A percentile compares a stretch with the other conserved stretches of the same genome.
These are phyloP conservation scores for Achaetomiella virescens DNA, from an alignment of 495 filamentous ascomycete genomes.

Conservation along the genomic window DNA sequence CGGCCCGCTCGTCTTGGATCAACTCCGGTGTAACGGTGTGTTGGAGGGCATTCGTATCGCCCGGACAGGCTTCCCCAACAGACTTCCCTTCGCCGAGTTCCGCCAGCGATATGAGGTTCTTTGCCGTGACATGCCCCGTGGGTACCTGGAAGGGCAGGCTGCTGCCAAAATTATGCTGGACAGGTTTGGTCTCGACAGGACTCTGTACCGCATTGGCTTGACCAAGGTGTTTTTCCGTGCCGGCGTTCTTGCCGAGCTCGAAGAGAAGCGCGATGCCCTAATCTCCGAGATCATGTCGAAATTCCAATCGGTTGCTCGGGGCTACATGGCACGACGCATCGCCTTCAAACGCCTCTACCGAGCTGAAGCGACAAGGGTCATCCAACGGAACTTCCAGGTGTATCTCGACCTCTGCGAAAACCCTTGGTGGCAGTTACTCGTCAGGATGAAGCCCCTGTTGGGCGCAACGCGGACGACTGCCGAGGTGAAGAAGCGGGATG, in stretches of 20 bases:
- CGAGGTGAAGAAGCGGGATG: conserved; percentile 90
- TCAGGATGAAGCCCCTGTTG: conserved; percentile 90
- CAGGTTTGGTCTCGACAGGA: conserved; percentile 73
- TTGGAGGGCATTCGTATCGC: conserved; percentile 97
- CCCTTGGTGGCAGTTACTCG: conserved; percentile 95
- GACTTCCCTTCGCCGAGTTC: conserved; percentile 88
- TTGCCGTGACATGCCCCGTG: conserved; percentile 80
- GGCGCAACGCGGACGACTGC: conserved; percentile 84
- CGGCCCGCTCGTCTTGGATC: conserved; percentile 84
- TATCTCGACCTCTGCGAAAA: conserved; percentile 83
- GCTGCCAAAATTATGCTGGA: conserved; percentile 83
- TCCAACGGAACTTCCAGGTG: conserved; percentile 85
- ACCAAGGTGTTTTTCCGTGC: conserved; percentile 99
- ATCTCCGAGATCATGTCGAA: conserved; percentile 87
- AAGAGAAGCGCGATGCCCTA: conserved; percentile 87
- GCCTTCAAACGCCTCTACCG: conserved; percentile 90
- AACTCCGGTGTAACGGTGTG: conserved; percentile 96
- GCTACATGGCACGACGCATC: conserved; percentile 79
- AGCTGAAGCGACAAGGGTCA: conserved; percentile 88
- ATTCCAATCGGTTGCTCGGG: conserved; percentile 90
- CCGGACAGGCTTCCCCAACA: conserved; percentile 95
- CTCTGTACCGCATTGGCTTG: conserved; percentile 85
- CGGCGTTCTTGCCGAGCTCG: conserved; percentile 90
- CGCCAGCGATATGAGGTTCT: conserved; percentile 96
- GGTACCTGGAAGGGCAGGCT: conserved; percentile 83